These are phyloP conservation scores for Otatea glauca DNA, from an alignment of 176 grass and related monocot species.

Conservation along the genomic window DNA sequence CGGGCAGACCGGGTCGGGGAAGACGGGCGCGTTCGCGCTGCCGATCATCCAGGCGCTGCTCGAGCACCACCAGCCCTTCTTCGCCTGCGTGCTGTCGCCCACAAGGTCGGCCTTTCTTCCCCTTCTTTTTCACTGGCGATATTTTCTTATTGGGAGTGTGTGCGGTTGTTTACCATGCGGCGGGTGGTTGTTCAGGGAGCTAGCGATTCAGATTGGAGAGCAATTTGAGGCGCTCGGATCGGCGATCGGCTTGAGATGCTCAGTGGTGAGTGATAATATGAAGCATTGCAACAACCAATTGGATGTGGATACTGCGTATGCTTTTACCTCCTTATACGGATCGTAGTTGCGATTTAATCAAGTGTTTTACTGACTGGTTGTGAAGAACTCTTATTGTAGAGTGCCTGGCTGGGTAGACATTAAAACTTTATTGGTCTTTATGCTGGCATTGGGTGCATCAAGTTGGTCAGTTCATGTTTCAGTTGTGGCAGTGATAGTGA, in stretches of 20 bases:
- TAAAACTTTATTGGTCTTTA: background rate
- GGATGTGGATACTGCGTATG: background rate
- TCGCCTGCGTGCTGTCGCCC: constrained; percentile 80
- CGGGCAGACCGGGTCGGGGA: constrained; percentile 89
- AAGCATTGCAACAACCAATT: background rate
- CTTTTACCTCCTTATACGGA: background rate
- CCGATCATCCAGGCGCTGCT: constrained; percentile 80
- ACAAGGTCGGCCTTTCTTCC: constrained; percentile 45
- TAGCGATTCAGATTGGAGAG: constrained; percentile 91
- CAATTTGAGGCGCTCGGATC: constrained; percentile 89
- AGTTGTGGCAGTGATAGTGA: background rate
- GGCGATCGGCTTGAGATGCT: constrained; percentile 64
- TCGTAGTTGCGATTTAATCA: background rate
- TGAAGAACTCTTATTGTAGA: background rate
- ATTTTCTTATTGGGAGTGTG: background rate
- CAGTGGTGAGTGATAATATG: constrained; percentile 63
- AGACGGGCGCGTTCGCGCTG: constrained; percentile 87
- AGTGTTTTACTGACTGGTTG: background rate
- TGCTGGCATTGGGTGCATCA: background rate
- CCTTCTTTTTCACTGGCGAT: background rate
- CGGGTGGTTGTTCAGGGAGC: constrained; percentile 59
- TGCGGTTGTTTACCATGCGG: constrained; percentile 2
- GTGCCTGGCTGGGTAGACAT: background rate
- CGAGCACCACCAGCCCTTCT: constrained; percentile 64
- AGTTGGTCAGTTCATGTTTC: background rate